phyloP scores from a whole-genome alignment of 139 green algal genomes.

The Tetradesmus obliquus region DNA sequence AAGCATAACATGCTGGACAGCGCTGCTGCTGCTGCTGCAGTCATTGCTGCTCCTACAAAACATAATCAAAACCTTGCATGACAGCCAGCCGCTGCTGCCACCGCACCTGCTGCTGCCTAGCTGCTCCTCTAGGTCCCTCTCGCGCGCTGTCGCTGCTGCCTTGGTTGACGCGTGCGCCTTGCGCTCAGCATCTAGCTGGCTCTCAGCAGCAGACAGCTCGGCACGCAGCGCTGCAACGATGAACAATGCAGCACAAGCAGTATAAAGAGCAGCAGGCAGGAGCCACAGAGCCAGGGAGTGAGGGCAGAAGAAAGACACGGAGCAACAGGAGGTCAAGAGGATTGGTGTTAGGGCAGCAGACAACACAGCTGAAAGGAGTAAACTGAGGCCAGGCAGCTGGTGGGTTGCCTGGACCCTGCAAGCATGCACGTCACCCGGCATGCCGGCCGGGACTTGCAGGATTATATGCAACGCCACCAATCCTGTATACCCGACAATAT shows the following conservation, averaged over 20 bases:
- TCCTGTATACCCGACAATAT: no score
- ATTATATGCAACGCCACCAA: not conserved
- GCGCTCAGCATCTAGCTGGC: constrained; percentile 71
- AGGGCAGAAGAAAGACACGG: not conserved
- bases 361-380: not conserved
- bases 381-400: not conserved
- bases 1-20: no score
- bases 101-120: constrained; percentile 55
- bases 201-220: constrained; percentile 69
- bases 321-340: not conserved
- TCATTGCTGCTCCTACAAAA: not conserved
- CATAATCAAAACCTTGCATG: not conserved
- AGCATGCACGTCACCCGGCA: not conserved
- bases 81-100: not conserved
- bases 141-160: constrained; percentile 55
- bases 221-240: constrained; percentile 55
- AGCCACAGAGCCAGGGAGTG: not conserved
- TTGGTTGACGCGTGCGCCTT: constrained; percentile 47
- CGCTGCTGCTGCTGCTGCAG: no score
- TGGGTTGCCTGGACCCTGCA: not conserved
- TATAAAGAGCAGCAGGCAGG: constrained; percentile 7
- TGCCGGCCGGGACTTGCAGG: not conserved
- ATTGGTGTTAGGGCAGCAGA: not conserved
- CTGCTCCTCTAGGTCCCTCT: constrained; percentile 71
- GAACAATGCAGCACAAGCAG: not conserved